Evolutionary conservation across 805 yeast species (phyloP).

Genomic region (Debaryomyces tyrocola): DNA sequence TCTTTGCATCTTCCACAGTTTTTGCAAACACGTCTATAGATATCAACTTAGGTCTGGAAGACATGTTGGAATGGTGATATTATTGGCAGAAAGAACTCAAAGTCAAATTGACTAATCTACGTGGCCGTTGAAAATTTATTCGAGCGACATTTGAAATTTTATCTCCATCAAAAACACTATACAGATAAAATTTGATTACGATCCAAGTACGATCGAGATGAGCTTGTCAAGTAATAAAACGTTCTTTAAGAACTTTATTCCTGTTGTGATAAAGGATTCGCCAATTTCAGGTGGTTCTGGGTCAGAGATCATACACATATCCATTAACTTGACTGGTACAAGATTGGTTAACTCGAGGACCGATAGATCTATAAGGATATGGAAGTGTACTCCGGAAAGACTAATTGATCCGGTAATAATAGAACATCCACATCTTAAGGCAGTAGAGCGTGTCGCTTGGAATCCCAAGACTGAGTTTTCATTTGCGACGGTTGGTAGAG

Average conservation of each 20-base stretch:
- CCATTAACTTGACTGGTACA: conserved; percentile 43
- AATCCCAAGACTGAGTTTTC: conserved; percentile 45
- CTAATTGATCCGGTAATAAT: conserved; percentile 39
- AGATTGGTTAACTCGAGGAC: conserved; percentile 43
- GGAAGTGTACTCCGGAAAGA: conserved; percentile 29
- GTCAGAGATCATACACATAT: conserved; percentile 35
- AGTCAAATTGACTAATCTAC: not conserved
- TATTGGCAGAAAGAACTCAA: not conserved
- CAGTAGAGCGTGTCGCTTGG: conserved; percentile 48
- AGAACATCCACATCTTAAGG: conserved; percentile 38
- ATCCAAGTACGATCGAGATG: not conserved
- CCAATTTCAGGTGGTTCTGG: conserved; percentile 14
- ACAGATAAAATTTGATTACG: not conserved
- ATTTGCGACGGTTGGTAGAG: conserved; percentile 52
- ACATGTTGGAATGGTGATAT: conserved; percentile 8
- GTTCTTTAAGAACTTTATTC: conserved; percentile 21
- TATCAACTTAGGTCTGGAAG: conserved; percentile 42
- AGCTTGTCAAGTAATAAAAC: conserved; percentile 9
- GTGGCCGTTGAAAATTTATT: not conserved
- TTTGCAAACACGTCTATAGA: conserved; percentile 89
- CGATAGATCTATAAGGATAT: conserved; percentile 43
- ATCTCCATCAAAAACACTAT: not conserved
- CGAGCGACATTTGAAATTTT: not conserved
- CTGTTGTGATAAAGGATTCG: conserved; percentile 14
- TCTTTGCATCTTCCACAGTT: conserved; percentile 89